Evolutionary conservation across 768 basidiomycete species (phyloP).

Genomic region (Leccinum subgranulosum): DNA sequence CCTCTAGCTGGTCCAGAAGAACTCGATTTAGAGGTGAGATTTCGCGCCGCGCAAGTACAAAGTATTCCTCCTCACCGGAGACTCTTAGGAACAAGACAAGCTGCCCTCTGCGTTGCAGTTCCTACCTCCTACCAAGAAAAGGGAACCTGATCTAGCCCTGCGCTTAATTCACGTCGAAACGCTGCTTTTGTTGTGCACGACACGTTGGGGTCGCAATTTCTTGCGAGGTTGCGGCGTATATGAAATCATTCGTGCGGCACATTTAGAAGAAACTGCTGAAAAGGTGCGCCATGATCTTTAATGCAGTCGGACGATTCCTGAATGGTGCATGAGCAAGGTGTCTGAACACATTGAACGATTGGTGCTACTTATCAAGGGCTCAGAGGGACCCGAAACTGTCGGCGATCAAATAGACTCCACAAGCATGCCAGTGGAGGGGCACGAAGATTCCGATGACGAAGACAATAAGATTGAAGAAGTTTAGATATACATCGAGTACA

Average conservation of each 20-base stretch:
- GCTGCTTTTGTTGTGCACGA: conserved; percentile 83
- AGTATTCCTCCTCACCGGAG: neutral
- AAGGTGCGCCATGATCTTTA: conserved; percentile 45
- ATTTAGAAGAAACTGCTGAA: conserved; percentile 76
- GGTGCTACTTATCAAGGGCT: conserved; percentile 80
- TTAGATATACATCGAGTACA: conserved; percentile 34
- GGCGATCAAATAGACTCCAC: conserved; percentile 35
- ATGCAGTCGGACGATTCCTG: neutral
- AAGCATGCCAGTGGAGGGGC: conserved; percentile 16
- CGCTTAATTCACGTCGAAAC: conserved; percentile 88
- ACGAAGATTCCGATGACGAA: conserved; percentile 50
- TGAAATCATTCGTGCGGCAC: conserved; percentile 74
- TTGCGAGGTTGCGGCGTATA: conserved; percentile 82
- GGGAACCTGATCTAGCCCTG: conserved; percentile 75
- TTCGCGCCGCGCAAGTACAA: neutral
- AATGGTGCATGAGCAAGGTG: conserved; percentile 45
- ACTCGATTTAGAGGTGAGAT: conserved; percentile 78
- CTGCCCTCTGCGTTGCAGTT: conserved; percentile 84
- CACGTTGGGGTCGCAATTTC: conserved; percentile 82
- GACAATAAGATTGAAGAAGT: conserved; percentile 77
- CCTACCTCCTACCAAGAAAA: conserved; percentile 76
- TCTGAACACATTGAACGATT: conserved; percentile 85
- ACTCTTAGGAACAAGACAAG: conserved; percentile 76
- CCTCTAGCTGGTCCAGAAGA: conserved; percentile 96
- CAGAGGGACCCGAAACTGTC: conserved; percentile 55